Evolutionary conservation across 1,284 basidiomycete species (phyloP), one percentile per base, ranked within the genome.

Genomic region (Marasmius tenuissimus): DNA sequence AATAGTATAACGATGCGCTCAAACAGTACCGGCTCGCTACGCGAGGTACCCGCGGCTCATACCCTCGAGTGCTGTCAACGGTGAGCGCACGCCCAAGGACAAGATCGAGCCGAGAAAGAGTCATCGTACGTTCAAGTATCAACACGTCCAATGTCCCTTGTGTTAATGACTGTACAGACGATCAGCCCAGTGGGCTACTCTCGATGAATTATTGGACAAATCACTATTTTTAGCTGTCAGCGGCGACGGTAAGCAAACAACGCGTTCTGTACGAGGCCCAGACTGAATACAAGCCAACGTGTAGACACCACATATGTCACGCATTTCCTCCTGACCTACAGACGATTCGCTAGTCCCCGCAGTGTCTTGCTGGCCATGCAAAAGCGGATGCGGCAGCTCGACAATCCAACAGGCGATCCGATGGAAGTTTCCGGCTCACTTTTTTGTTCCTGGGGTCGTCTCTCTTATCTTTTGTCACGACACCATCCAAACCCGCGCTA

Each of bases 381-480:
- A 72, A 90, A 91, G 69, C 86, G 90, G 51, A 88, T 93, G 83
- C 84, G 89, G 38, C 84, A 89, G 64, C 77, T 93, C 11, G 89
- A 91, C 69, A 82, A 83, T 63, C 82, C 87, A 33, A 81, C 81
- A n/a, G 84, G 85, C 6, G 91, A 93, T 75, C 87, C 88, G 0
- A 49, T 34, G 45, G 18, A 39, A 18, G 47, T 22, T 57, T 48
- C 51, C n/a, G 54, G 54, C 39, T 33, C 40, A 49, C 49, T 55
- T 18, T 42, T 59, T 66, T 61, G 63, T 60, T 61, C 50, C 20
- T 63, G 89, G 87, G 92, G 89, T 92, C 58, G 84, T 87, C 3
- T 92, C 91, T 49, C 72, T 93, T 50, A 92, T 93, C 61, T 74
- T 93, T 6, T 91, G 89, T 65, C 90, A 93, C 63, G 91, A 93